phyloP scores from a whole-genome alignment of 2,329 filamentous ascomycete species.

The Colletotrichum sp. region DNA sequence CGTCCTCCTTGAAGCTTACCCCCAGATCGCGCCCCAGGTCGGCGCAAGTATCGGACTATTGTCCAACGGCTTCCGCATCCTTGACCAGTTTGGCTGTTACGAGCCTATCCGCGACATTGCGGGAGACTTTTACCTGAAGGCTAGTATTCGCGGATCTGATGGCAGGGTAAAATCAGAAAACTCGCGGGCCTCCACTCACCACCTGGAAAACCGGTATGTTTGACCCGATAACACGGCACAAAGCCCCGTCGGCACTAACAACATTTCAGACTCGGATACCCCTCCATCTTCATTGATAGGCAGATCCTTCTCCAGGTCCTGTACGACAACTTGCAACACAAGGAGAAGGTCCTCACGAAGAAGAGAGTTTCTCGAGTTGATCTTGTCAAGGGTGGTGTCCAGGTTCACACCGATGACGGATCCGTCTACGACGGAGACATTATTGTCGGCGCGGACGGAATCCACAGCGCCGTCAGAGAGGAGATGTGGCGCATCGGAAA shows the following conservation, averaged over 20 bases:
- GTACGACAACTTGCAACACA: slow-evolving; percentile 37
- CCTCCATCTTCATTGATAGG: slow-evolving; percentile 38
- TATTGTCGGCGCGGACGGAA: slow-evolving; percentile 44
- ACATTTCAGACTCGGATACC: slow-evolving; percentile 29
- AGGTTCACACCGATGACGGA: slow-evolving; percentile 36
- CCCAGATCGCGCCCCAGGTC: slow-evolving; percentile 45
- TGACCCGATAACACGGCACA: accelerated
- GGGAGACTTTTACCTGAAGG: slow-evolving; percentile 7
- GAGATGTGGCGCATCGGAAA: slow-evolving; percentile 31
- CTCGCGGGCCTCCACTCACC: neutral
- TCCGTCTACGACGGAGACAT: slow-evolving; percentile 34
- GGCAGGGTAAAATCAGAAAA: slow-evolving; percentile 24
- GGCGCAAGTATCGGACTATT: slow-evolving; percentile 53
- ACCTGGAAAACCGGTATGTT: slow-evolving; percentile 1
- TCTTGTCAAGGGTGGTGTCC: slow-evolving; percentile 18
- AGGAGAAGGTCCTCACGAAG: slow-evolving; percentile 16
- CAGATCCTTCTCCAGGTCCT: slow-evolving; percentile 39
- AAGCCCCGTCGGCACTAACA: neutral
- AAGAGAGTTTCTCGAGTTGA: slow-evolving; percentile 21
- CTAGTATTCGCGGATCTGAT: neutral
- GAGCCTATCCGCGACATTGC: slow-evolving; percentile 28
- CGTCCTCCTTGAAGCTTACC: slow-evolving; percentile 49
- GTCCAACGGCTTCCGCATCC: slow-evolving; percentile 46
- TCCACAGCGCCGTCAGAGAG: slow-evolving; percentile 40
- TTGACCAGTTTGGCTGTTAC: slow-evolving; percentile 51